phyloP scores from a whole-genome alignment of 306 rosid species.

The Pueraria montana region DNA sequence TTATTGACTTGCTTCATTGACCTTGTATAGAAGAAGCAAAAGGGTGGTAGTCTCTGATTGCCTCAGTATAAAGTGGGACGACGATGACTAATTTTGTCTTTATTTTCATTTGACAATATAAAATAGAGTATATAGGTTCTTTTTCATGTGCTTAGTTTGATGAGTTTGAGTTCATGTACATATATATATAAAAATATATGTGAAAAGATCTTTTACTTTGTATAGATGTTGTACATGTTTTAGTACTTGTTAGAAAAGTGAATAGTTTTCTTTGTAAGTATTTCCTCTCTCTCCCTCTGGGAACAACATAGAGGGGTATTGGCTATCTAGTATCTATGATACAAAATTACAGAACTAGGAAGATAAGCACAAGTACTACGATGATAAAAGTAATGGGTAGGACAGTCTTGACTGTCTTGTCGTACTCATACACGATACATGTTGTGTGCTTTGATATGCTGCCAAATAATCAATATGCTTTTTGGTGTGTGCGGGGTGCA shows the following conservation, averaged over 20 bases:
- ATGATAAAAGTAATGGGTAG: constrained; percentile 18
- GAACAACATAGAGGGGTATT: constrained; percentile 20
- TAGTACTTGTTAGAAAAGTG: background rate
- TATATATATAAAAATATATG: constrained; percentile 49
- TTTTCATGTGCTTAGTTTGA: constrained; percentile 62
- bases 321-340: constrained; percentile 6
- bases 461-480: background rate
- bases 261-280: background rate
- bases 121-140: constrained; percentile 53
- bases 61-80: constrained; percentile 45
- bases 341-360: constrained; percentile 6
- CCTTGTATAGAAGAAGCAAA: constrained; percentile 20
- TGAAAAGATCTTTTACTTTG: constrained; percentile 53
- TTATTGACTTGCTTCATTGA: constrained; percentile 44
- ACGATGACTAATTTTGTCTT: constrained; percentile 56
- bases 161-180: constrained; percentile 62
- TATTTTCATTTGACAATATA: constrained; percentile 49
- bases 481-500: background rate
- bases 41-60: constrained; percentile 47
- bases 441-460: background rate
- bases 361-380: constrained; percentile 28
- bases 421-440: background rate
- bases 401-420: constrained; percentile 1
- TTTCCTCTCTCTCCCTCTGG: background rate
- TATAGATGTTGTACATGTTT: constrained; percentile 41